Conservation (phyloP, 2,329 filamentous ascomycete genomes). For the Plenodomus lindquistii region DNA sequence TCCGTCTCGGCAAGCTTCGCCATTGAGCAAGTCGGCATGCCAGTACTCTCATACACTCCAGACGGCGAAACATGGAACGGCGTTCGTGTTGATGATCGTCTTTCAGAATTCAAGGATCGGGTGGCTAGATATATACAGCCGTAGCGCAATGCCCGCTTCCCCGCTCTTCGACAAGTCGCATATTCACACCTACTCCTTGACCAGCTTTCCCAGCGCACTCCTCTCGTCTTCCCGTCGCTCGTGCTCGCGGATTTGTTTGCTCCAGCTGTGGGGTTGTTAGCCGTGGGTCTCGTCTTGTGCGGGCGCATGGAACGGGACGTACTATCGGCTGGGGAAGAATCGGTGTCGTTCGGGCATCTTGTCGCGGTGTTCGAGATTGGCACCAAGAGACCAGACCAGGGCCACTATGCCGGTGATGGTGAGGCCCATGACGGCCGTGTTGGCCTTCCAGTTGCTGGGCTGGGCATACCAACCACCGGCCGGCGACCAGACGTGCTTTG, state of each 20-base stretch:
- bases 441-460: conserved; percentile 91
- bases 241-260: conserved; percentile 71
- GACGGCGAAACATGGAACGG: conserved; percentile 55
- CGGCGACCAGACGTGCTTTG: conserved; percentile 99
- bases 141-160: conserved; percentile 24
- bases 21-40: conserved; percentile 92
- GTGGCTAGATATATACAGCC: conserved; percentile 46
- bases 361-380: conserved; percentile 71
- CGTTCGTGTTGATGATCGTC: conserved; percentile 46
- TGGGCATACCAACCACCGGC: conserved; percentile 97
- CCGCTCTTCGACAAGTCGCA: conserved; percentile 1
- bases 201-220: conserved; percentile 19
- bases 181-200: conserved; percentile 9
- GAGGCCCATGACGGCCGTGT: conserved; percentile 77
- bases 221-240: conserved; percentile 57
- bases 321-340: conserved; percentile 87
- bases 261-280: conserved; percentile 61
- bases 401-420: conserved; percentile 70
- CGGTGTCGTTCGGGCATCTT: conserved; percentile 75
- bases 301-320: conserved; percentile 45
- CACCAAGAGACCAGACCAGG: conserved; percentile 72
- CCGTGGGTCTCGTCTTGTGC: not conserved
- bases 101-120: conserved; percentile 48
- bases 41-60: conserved; percentile 51
- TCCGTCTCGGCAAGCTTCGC: conserved; percentile 86